Conservation (phyloP, 768 basidiomycete species). For the Rhizopogon sp. region DNA sequence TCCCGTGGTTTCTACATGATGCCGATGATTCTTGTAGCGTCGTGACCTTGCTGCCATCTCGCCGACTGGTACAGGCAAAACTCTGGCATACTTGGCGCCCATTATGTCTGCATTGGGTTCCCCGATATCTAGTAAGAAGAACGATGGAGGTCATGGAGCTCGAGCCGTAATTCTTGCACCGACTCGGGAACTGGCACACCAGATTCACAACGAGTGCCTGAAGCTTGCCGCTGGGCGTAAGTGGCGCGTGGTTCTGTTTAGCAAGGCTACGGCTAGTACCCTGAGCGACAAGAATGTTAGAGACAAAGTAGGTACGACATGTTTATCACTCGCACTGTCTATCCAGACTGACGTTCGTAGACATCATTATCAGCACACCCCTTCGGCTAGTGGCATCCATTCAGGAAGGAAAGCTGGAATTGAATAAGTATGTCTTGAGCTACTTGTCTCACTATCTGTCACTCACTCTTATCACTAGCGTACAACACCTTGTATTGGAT, state of each 20-base stretch:
- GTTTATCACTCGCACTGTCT: conserved; percentile 1
- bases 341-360: conserved; percentile 31
- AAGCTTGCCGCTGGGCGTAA: conserved; percentile 78
- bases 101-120: conserved; percentile 56
- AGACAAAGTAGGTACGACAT: conserved; percentile 70
- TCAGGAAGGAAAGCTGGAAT: conserved; percentile 57
- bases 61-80: conserved; percentile 97
- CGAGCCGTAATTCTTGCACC: conserved; percentile 84
- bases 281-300: conserved; percentile 66
- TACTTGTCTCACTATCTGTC: neutral
- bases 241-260: conserved; percentile 80
- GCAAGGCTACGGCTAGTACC: conserved; percentile 85
- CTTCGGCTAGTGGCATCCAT: conserved; percentile 81
- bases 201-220: conserved; percentile 88
- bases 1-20: neutral
- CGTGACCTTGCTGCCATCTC: conserved; percentile 93
- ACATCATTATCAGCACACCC: conserved; percentile 91
- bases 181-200: conserved; percentile 92
- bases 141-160: conserved; percentile 49
- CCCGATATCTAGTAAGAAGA: conserved; percentile 47
- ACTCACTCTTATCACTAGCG: conserved; percentile 38
- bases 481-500: conserved; percentile 82
- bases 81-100: conserved; percentile 86
- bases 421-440: conserved; percentile 58
- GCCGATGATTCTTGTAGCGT: conserved; percentile 34